Evolutionary conservation across 176 grass and related monocot genomes (phyloP), one percentile per base, ranked within the genome.

Genomic region (Musa itinerans): DNA sequence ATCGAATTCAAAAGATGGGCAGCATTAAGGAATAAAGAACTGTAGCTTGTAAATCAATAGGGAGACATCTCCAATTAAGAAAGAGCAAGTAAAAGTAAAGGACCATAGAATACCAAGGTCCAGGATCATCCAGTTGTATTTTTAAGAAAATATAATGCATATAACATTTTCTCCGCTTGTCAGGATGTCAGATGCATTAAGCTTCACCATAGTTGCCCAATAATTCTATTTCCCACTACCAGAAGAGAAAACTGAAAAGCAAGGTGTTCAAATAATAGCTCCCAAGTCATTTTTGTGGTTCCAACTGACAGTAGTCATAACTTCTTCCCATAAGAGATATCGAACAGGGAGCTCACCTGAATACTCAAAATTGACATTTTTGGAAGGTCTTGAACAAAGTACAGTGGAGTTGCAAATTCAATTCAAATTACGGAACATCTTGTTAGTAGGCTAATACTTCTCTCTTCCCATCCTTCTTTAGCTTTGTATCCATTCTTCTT

Each of bases 1-100:
- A 24, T 64, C 74, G 82, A 68, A 58, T 75, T 79, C 1, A 80
- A 83, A 50, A 63, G 3, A 15, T 0, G 9, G 48, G 11, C 7
- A 53, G 22, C 53, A 20, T 52, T 11, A 7, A 2, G 29, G 16
- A 15, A n/a, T 9, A 59, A 51, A 1, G 67, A 64, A 43, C 66
- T 12, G 34, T 43, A 43, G 34, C 4, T 43, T 43, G 34, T 43
- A 43, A 43, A 43, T 43, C 34, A 43, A 43, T 19, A 16, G 13
- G 54, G 55, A 57, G 17, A 57, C 13, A 16, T 57, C 55, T 57
- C 14, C 55, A 57, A 6, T 16, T 16, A 17, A 57, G 34, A 43
- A 5, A 43, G 34, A 43, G 34, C 34, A 57, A 16, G 55, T 16
- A 57, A 57, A 57, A 16, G 13, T 4, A 16, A 4, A 57, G 17